Evolutionary conservation across 257 asterid genomes (phyloP).

Genomic region (Cordia subcordata): DNA sequence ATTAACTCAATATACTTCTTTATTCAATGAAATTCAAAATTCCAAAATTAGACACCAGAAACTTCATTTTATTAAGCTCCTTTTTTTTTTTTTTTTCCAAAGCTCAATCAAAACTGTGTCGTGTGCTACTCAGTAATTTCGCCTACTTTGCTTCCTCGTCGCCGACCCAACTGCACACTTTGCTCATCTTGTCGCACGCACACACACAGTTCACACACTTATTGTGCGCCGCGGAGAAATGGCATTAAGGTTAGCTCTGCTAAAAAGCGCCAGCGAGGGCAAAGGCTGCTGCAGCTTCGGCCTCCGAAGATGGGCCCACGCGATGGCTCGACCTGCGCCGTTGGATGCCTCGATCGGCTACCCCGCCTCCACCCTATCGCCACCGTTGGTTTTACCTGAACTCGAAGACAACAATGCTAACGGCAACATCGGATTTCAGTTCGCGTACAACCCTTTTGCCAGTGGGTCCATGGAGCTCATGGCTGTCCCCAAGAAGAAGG

Average conservation of each 20-base stretch:
- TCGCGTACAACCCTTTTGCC: constrained; percentile 27
- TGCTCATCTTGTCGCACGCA: too few relatives aligned
- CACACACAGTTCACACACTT: background rate
- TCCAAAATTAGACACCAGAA: too few relatives aligned
- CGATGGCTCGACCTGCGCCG: constrained; percentile 44
- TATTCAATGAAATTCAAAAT: too few relatives aligned
- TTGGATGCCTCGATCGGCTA: constrained; percentile 29
- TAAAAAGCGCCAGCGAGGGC: constrained; percentile 15
- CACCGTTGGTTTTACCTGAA: constrained; percentile 56
- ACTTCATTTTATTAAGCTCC: too few relatives aligned
- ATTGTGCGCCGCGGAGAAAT: background rate
- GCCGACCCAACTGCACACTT: too few relatives aligned
- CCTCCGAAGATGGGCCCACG: constrained; percentile 47
- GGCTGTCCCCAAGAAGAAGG: constrained; percentile 92
- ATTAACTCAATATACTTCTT: too few relatives aligned
- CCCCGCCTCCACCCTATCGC: constrained; percentile 20
- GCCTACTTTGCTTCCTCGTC: too few relatives aligned
- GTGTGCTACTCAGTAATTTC: too few relatives aligned
- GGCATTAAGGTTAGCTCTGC: constrained; percentile 10
- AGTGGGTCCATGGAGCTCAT: constrained; percentile 67
- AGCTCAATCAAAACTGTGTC: too few relatives aligned
- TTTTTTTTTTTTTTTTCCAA: too few relatives aligned
- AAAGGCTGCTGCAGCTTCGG: constrained; percentile 18
- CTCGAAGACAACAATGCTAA: constrained; percentile 14
- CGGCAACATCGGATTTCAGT: constrained; percentile 15